Evolutionary conservation across 2,329 filamentous ascomycete genomes (phyloP), one percentile per base, ranked within the genome.

Genomic region (Podosphaera fusca): DNA sequence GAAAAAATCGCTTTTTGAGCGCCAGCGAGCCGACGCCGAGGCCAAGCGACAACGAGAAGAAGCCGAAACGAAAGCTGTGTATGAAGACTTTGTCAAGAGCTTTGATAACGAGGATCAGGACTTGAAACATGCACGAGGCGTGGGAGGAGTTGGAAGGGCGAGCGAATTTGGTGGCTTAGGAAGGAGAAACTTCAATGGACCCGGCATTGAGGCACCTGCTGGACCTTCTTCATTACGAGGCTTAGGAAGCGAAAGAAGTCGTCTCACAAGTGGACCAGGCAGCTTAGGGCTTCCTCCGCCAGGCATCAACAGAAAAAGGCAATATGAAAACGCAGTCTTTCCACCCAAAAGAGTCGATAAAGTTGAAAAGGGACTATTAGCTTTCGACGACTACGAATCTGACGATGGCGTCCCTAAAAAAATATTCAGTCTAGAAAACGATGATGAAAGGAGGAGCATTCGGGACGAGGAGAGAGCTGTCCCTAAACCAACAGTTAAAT

Each of bases 1-100:
- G 60, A 92, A 89, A 70, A 86, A 92, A 67, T 94, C 87, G 29
- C 76, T 84, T 33, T 95, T 94, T 68, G 89, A 95, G 71, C 82
- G 83, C 64, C 85, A 94, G 68, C 87, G 85, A 69, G 86, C 86
- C 59, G 87, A 94, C 68, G 86, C 85, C 58, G 87, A 94, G 73
- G 87, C 87, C 31, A 95, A 95, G 71, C 82, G 85, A 59, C 77
- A 79, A 63, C 79, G 87, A 62, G 89, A 94, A 69, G 84, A 84
- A 65, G 87, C 84, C 62, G 89, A 95, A 70, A 94, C 86, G 5
- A 86, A 85, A 30, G 87, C 87, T 31, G 87, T 88, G 0, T 85
- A 89, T 68, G 81, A 87, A 63, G 87, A 90, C 62, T 95, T 95
- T 63, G 80, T 92, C 58, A 90, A 90, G 69, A 87, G 77, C 57